Evolutionary conservation across 139 green algal species (phyloP), one percentile per base, ranked within the genome.

Genomic region (Spirogloea muscicola): DNA sequence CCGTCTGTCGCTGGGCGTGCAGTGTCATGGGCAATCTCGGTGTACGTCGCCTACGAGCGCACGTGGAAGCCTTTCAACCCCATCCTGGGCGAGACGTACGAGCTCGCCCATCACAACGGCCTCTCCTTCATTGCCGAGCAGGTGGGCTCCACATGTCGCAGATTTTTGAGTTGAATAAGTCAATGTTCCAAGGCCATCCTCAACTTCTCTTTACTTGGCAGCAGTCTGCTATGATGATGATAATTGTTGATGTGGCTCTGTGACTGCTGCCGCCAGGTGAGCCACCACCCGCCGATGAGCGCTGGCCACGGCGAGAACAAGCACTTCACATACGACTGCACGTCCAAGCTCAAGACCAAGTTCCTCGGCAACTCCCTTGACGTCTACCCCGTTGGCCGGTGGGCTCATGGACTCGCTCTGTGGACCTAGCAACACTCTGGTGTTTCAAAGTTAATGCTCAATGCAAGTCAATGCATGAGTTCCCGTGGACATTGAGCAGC

Each of bases 51-150:
- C 51, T 86, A 87, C 21, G 91, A 96, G 84, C 87, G 94, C 18
- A 88, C 93, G 13, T 98, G 91, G 89, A 99, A 98, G 89, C 94
- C 94, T 0, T 98, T 99, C 88, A 98, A 99, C 84, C 94, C 94
- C 39, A 95, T 98, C 59, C 85, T 99, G 44, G 94, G 94, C 0
- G 94, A 99, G 82, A 99, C 94, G 0, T 99, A 94, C 82, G 90
- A 99, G 86, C 66, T 93, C 39, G 71, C 88, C 10, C 52, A 80
- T 36, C 40, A 85, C n/a, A 72, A 87, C 10, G 87, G 83, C 38
- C 82, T 94, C 3, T 72, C 77, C 21, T 97, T 91, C 72, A 58
- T 98, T 18, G 88, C 90, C 39, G 94, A 98, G 88, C 93, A 98
- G 91, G 92, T 96, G 18, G 49, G 44, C 40, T 62, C 21, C 21